Percentiles rank a stretch among this genome's conserved stretches.
Evolutionary conservation across 768 basidiomycete genomes (phyloP).

Genomic region (Tricholoma furcatifolium): DNA sequence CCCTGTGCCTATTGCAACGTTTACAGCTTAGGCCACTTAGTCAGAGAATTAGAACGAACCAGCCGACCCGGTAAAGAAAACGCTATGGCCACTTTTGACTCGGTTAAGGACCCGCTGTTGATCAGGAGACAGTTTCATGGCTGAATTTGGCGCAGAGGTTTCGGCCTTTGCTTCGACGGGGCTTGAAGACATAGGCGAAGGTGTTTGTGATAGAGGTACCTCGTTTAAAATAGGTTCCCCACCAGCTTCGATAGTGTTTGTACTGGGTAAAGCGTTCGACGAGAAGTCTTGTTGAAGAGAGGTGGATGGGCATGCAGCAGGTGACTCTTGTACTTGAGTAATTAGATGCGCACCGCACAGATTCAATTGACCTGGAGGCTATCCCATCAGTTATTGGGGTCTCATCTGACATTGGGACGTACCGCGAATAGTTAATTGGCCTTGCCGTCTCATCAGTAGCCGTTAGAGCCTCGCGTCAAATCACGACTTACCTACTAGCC

Average conservation of each 20-base stretch:
- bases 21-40: too few relatives aligned
- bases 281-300: too few relatives aligned
- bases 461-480: not conserved
- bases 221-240: too few relatives aligned
- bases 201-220: not conserved
- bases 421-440: not conserved
- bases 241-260: too few relatives aligned
- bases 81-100: constrained; percentile 60
- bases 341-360: too few relatives aligned
- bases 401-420: too few relatives aligned
- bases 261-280: too few relatives aligned
- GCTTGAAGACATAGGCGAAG: not conserved
- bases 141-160: not conserved
- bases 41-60: constrained; percentile 35
- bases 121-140: constrained; percentile 47
- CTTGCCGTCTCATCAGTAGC: not conserved
- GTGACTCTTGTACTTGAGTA: too few relatives aligned
- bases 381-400: too few relatives aligned
- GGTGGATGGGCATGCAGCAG: too few relatives aligned
- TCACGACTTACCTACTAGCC: constrained; percentile 35
- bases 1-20: constrained; percentile 48
- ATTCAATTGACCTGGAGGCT: too few relatives aligned
- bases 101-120: constrained; percentile 46
- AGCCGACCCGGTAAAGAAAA: constrained; percentile 88
- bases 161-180: not conserved